phyloP scores from a whole-genome alignment of 352 stramenopile genomes.

The Aphanomyces euteiches region DNA sequence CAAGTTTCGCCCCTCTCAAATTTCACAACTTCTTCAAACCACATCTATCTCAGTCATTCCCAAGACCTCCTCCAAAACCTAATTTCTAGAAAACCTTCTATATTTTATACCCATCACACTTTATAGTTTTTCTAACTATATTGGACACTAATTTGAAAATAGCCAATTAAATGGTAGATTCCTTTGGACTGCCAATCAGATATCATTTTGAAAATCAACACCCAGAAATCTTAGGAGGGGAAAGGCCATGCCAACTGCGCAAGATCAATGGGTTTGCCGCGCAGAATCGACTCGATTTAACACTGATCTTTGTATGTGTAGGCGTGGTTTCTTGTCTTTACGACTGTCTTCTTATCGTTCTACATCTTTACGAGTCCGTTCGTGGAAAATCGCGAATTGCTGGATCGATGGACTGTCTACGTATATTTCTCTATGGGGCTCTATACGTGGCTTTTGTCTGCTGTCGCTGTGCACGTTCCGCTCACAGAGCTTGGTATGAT shows the following conservation, averaged over 20 bases:
- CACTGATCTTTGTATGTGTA: slow-evolving; percentile 32
- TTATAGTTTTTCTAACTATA: no score
- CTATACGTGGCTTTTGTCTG: slow-evolving; percentile 79
- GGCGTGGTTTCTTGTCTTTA: slow-evolving; percentile 81
- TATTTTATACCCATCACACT: no score
- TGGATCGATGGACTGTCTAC: slow-evolving; percentile 83
- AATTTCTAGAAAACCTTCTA: no score
- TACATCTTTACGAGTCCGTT: slow-evolving; percentile 89
- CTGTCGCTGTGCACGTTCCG: slow-evolving; percentile 67
- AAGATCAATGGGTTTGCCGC: slow-evolving; percentile 13
- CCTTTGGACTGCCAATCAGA: slow-evolving; percentile 2
- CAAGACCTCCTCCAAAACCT: no score
- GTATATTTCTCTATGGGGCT: slow-evolving; percentile 84
- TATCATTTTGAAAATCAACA: background rate
- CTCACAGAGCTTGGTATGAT: slow-evolving; percentile 64
- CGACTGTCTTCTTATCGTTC: slow-evolving; percentile 76
- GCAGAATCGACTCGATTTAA: background rate
- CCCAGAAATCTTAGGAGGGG: background rate
- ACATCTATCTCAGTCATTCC: no score
- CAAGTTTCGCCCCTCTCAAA: no score
- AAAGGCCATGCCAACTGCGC: background rate
- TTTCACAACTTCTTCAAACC: no score
- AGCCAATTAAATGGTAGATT: background rate
- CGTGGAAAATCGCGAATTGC: slow-evolving; percentile 75
- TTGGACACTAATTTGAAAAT: background rate